Conservation (phyloP, 345 rosid species). For the Hirschfeldia incana region DNA sequence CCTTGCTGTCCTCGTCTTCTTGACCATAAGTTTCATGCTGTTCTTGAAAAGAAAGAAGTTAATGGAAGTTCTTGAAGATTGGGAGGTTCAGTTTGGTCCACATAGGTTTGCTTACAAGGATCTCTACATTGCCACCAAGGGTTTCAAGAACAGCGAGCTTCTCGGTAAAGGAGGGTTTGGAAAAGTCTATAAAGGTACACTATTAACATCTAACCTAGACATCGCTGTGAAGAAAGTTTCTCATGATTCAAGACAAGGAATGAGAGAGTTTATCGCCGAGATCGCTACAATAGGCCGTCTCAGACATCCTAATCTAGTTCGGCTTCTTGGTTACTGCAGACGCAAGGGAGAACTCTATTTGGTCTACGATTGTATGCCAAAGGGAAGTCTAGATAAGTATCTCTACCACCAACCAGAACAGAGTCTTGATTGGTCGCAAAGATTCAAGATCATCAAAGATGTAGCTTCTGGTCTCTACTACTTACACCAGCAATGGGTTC, state of each 20-base stretch:
- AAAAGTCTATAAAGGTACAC: slow-evolving; percentile 47
- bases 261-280: slow-evolving; percentile 53
- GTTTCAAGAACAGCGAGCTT: slow-evolving; percentile 48
- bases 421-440: slow-evolving; percentile 45
- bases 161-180: slow-evolving; percentile 55
- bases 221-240: slow-evolving; percentile 53
- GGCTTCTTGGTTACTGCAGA: slow-evolving; percentile 48
- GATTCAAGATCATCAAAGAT: slow-evolving; percentile 41
- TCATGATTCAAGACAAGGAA: slow-evolving; percentile 49
- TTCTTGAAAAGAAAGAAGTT: slow-evolving; percentile 36
- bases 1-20: slow-evolving; percentile 10
- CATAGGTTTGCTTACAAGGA: slow-evolving; percentile 44
- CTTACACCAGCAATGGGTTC: slow-evolving; percentile 51
- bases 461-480: slow-evolving; percentile 45
- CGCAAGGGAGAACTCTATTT: slow-evolving; percentile 40
- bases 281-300: slow-evolving; percentile 44
- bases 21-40: slow-evolving; percentile 18
- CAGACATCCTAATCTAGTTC: slow-evolving; percentile 49
- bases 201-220: slow-evolving; percentile 30
- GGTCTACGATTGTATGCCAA: slow-evolving; percentile 49
- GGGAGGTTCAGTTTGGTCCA: slow-evolving; percentile 52
- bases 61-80: slow-evolving; percentile 44
- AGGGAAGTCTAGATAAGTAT: slow-evolving; percentile 44
- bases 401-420: slow-evolving; percentile 25
- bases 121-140: slow-evolving; percentile 44